Evolutionary conservation across 208 protist genomes (phyloP).

Genomic region (Leptomonas pyrrhocoris): DNA sequence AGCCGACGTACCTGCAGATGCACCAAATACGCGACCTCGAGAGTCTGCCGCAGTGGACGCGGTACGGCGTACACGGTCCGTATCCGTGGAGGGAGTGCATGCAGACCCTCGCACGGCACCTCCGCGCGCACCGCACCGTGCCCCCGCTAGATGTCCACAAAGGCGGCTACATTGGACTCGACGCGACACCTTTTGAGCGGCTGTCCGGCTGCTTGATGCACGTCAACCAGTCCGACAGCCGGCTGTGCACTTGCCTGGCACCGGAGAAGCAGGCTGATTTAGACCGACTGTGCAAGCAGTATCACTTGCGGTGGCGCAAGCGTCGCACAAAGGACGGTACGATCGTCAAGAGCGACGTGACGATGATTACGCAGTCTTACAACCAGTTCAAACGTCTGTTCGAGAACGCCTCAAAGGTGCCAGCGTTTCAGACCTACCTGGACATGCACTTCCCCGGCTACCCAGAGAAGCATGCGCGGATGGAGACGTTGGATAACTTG

Average conservation of each 20-base stretch:
- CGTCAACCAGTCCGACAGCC: slow-evolving; percentile 75
- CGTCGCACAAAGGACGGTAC: slow-evolving; percentile 40
- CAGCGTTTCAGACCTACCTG: slow-evolving; percentile 56
- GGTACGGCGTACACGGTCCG: slow-evolving; percentile 71
- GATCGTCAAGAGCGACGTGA: slow-evolving; percentile 45
- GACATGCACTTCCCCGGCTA: slow-evolving; percentile 71
- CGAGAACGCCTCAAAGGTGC: slow-evolving; percentile 24
- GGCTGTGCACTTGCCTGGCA: slow-evolving; percentile 37
- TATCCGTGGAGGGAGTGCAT: slow-evolving; percentile 83
- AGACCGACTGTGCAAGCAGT: slow-evolving; percentile 50
- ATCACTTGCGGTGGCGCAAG: slow-evolving; percentile 69
- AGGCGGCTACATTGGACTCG: slow-evolving; percentile 79
- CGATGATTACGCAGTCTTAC: slow-evolving; percentile 74
- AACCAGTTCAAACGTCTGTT: slow-evolving; percentile 62
- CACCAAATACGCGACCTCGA: slow-evolving; percentile 80
- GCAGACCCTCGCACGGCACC: slow-evolving; percentile 41
- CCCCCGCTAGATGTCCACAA: slow-evolving; percentile 79
- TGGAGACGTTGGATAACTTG: slow-evolving; percentile 67
- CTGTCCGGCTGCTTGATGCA: slow-evolving; percentile 73
- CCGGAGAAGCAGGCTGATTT: slow-evolving; percentile 59
- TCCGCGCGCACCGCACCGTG: slow-evolving; percentile 31
- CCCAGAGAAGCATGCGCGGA: slow-evolving; percentile 73
- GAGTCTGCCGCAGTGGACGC: slow-evolving; percentile 59
- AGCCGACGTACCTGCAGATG: slow-evolving; percentile 58
- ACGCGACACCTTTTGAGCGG: slow-evolving; percentile 78